These are phyloP conservation scores for Thielaviopsis cerberus DNA, from an alignment of 2,329 filamentous ascomycete genomes.

Conservation along the genomic window DNA sequence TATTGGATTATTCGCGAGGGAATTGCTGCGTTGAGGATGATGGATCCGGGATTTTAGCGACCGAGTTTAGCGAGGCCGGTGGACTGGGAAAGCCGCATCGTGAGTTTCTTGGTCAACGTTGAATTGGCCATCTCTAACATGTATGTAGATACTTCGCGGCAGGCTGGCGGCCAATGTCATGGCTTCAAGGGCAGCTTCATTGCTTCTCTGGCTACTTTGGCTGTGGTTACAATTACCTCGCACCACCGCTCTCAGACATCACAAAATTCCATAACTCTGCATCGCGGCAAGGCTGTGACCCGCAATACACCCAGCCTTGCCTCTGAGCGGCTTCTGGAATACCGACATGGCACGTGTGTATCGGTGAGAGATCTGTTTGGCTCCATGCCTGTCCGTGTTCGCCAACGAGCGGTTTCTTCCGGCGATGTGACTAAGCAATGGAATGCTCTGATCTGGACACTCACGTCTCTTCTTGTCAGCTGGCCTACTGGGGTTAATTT, in stretches of 20 bases:
- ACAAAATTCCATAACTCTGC: slow-evolving; percentile 47
- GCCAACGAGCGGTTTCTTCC: slow-evolving; percentile 44
- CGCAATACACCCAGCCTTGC: slow-evolving; percentile 42
- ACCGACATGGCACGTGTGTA: slow-evolving; percentile 55
- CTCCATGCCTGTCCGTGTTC: slow-evolving; percentile 75
- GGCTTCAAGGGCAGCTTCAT: slow-evolving; percentile 60
- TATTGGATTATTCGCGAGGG: slow-evolving; percentile 56
- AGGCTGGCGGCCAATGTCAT: slow-evolving; percentile 25
- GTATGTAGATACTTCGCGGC: slow-evolving; percentile 4
- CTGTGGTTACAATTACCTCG: slow-evolving; percentile 60
- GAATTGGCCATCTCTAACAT: neutral
- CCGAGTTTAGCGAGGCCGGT: slow-evolving; percentile 52
- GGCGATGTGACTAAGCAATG: slow-evolving; percentile 42
- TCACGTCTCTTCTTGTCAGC: slow-evolving; percentile 50
- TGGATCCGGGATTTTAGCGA: slow-evolving; percentile 54
- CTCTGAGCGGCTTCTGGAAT: slow-evolving; percentile 36
- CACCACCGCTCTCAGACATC: slow-evolving; percentile 41
- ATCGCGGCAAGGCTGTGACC: slow-evolving; percentile 47
- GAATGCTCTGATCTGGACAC: slow-evolving; percentile 37
- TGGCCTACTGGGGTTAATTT: slow-evolving; percentile 42
- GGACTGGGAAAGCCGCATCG: slow-evolving; percentile 57
- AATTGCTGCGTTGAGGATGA: slow-evolving; percentile 70
- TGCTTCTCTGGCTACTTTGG: slow-evolving; percentile 55
- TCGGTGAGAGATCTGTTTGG: slow-evolving; percentile 70
- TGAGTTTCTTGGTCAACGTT: slow-evolving; percentile 26